phyloP scores from a whole-genome alignment of 2,329 filamentous ascomycete species.

The Lachnellula arida region DNA sequence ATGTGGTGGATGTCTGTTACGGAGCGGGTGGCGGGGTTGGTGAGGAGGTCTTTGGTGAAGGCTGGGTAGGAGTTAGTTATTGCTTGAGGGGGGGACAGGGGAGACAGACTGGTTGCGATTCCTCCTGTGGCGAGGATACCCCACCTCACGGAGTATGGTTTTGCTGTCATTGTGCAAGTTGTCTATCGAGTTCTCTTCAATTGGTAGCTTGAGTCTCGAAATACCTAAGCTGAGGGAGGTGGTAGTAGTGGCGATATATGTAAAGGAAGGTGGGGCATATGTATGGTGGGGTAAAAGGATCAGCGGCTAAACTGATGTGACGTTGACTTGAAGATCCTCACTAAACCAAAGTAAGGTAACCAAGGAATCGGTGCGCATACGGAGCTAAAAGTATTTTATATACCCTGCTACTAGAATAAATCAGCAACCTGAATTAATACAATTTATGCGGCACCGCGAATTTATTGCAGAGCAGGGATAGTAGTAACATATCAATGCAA shows the following conservation, averaged over 20 bases:
- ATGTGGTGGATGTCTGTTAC: constrained; percentile 58
- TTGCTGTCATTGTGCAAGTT: constrained; percentile 20
- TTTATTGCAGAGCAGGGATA: too few species aligned
- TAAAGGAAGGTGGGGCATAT: not conserved
- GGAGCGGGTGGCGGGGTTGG: constrained; percentile 54
- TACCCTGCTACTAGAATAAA: too few species aligned
- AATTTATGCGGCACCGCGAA: too few species aligned
- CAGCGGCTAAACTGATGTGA: constrained; percentile 8
- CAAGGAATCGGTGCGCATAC: too few species aligned
- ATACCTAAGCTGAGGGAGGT: not conserved
- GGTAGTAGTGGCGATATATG: not conserved
- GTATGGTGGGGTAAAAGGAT: not conserved
- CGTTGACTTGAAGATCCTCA: constrained; percentile 3
- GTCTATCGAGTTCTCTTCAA: not conserved
- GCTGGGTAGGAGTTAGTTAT: constrained; percentile 28
- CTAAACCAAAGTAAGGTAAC: too few species aligned
- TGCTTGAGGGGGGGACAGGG: not conserved
- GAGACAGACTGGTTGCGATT: constrained; percentile 31
- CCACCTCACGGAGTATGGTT: constrained; percentile 29
- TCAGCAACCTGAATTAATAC: too few species aligned
- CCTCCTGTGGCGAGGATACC: constrained; percentile 35
- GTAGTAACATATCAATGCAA: too few species aligned
- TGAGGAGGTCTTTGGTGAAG: constrained; percentile 60
- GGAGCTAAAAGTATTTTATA: too few species aligned
- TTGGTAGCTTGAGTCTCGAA: not conserved